These are phyloP conservation scores for Fonsecaea monophora DNA, from an alignment of 2,329 filamentous ascomycete species.

Conservation along the genomic window DNA sequence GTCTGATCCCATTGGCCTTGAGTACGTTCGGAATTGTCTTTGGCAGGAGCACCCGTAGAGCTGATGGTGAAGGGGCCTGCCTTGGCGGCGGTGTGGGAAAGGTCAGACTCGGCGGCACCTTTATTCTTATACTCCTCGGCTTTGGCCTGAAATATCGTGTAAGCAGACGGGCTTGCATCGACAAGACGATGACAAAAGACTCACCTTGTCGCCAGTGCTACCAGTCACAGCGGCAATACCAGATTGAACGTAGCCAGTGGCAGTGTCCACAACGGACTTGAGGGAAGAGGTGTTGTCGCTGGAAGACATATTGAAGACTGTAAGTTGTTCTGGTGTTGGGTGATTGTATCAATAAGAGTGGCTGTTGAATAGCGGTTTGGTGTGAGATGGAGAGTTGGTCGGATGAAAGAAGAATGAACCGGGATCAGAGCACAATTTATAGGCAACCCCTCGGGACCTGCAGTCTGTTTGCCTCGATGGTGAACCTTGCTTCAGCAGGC, in stretches of 20 bases:
- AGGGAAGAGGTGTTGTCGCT: conserved; percentile 69
- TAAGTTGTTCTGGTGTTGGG: conserved; percentile 14
- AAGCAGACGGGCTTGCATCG: background rate
- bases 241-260: conserved; percentile 74
- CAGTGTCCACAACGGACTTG: conserved; percentile 77
- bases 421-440: conserved; percentile 11
- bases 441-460: conserved; percentile 3
- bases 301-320: conserved; percentile 28
- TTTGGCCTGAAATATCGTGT: conserved; percentile 46
- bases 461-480: conserved; percentile 7
- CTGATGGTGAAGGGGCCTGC: conserved; percentile 74
- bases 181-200: conserved; percentile 15
- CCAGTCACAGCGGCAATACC: conserved; percentile 76
- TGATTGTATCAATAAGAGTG: background rate
- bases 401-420: background rate
- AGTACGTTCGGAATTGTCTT: conserved; percentile 74
- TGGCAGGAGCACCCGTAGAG: conserved; percentile 70
- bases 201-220: conserved; percentile 69
- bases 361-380: background rate
- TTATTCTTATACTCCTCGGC: conserved; percentile 70
- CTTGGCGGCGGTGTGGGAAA: conserved; percentile 77
- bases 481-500: conserved; percentile 11
- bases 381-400: background rate
- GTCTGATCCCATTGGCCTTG: conserved; percentile 84
- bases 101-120: conserved; percentile 71